Base-by-base conservation (phyloP, 2,329 filamentous ascomycete species). In the Aspergillus hortae region DNA sequence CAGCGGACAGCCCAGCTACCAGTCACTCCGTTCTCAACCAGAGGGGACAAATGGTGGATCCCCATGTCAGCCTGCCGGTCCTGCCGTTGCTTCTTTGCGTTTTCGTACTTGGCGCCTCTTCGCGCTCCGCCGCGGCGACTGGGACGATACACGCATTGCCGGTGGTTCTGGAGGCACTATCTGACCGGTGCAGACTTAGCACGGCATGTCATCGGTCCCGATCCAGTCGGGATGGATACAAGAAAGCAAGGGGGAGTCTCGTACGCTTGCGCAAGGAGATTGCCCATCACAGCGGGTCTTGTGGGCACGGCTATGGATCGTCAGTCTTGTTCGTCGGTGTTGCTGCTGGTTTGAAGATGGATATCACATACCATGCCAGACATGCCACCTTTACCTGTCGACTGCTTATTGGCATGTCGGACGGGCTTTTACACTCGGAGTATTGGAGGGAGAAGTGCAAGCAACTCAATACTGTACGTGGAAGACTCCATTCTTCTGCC, bases 281-380 rank as follows among this genome's bases (percentile, higher is more conserved):
- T 56, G 53, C 15, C 61, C 62, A 23, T 65, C 59, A 40, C 62
- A 65, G n/a, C 60, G 58, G 30, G 56, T 65, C 35, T 64, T 65
- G 23, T 52, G 55, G 4, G 59, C 48, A 43, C 61, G 61, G 40
- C 61, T 61, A 32, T 9, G 42, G 12, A 38, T n/a, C 17, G n/a
- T 42, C 36, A 53, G 51, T n/a, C 21, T 23, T 23, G 21, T 23
- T 5, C 21, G 21, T 23, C 21, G 4, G 21, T 23, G 21, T 1
- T 15, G 12, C 15, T 21, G 3, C 44, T 17, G 30, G 3, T 45
- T 17, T 7, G 4, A 36, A 44, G 38, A 25, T 45, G 32, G 9
- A n/a, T 23, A 30, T 7, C 23, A 32, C 9, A 33, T 11, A n/a
- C 35, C 35, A 38, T 38, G 35, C 35, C 6, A 38, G 15, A 38